Evolutionary conservation across 2,329 filamentous ascomycete genomes (phyloP).

Genomic region (Colletotrichum sp.): DNA sequence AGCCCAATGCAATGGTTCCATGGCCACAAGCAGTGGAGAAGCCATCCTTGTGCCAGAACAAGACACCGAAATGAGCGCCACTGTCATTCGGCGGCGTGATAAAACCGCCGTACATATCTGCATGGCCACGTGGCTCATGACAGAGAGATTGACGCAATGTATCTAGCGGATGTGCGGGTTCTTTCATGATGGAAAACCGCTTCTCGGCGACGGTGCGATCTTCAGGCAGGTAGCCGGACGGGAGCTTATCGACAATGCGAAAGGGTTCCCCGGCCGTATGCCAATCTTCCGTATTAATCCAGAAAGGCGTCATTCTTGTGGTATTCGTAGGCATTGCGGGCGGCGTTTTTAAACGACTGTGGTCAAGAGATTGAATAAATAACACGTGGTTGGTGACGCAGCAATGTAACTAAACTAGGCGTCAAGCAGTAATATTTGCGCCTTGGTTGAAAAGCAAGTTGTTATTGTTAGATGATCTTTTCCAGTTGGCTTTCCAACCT

Average conservation of each 20-base stretch:
- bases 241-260: conserved; percentile 24
- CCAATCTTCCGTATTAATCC: conserved; percentile 29
- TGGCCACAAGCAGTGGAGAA: conserved; percentile 31
- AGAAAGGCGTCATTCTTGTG: conserved; percentile 6
- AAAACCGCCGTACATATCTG: conserved; percentile 31
- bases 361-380: neutral
- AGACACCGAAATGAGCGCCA: conserved; percentile 26
- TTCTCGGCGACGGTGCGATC: neutral
- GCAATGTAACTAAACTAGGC: neutral
- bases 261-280: conserved; percentile 31
- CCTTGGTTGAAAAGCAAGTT: neutral
- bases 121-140: conserved; percentile 20
- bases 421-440: neutral
- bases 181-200: neutral
- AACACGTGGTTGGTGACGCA: neutral
- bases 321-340: neutral
- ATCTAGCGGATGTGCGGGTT: neutral
- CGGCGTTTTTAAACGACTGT: neutral
- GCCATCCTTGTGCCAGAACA: conserved; percentile 33
- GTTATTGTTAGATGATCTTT: neutral
- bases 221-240: neutral
- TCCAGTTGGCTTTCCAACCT: neutral
- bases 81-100: conserved; percentile 25
- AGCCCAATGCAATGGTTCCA: conserved; percentile 30
- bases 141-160: conserved; percentile 9